phyloP scores from a whole-genome alignment of 371 early-diverging fungal genomes.

The Mucor indicus region DNA sequence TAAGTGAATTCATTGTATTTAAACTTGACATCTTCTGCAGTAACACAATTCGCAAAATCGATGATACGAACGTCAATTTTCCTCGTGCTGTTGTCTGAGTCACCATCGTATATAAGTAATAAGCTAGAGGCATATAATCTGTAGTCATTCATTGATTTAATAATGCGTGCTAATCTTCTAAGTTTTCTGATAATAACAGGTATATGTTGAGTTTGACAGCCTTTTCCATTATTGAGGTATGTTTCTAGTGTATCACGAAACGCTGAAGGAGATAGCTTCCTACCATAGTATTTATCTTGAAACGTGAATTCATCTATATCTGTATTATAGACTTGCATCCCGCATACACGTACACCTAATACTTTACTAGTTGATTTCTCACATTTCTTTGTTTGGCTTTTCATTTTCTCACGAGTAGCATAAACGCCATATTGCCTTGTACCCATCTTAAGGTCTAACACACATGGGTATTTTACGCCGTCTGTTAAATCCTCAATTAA shows the following conservation, averaged over 20 bases:
- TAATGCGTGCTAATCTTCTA: slow-evolving; percentile 64
- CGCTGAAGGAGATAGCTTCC: slow-evolving; percentile 71
- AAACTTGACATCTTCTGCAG: slow-evolving; percentile 27
- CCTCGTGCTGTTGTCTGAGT: slow-evolving; percentile 13
- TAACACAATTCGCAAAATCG: slow-evolving; percentile 88
- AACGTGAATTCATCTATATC: slow-evolving; percentile 63
- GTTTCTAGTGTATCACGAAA: slow-evolving; percentile 78
- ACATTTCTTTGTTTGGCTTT: slow-evolving; percentile 87
- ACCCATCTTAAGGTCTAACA: slow-evolving; percentile 97
- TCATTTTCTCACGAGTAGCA: slow-evolving; percentile 77
- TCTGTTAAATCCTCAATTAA: slow-evolving; percentile 80
- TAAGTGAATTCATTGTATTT: slow-evolving; percentile 38
- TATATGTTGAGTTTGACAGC: slow-evolving; percentile 73
- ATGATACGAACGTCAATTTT: slow-evolving; percentile 86
- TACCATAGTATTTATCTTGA: slow-evolving; percentile 94
- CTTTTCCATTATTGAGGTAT: slow-evolving; percentile 81
- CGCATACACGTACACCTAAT: slow-evolving; percentile 93
- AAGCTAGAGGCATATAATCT: slow-evolving; percentile 91
- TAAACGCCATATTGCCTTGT: slow-evolving; percentile 94
- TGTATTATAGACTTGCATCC: slow-evolving; percentile 93
- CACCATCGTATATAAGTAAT: slow-evolving; percentile 55
- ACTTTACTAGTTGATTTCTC: slow-evolving; percentile 85
- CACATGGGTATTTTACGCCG: slow-evolving; percentile 83
- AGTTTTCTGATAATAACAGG: slow-evolving; percentile 77
- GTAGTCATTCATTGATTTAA: slow-evolving; percentile 71